Base-by-base conservation (phyloP, 1,284 basidiomycete species). In the Trametes pubescens region DNA sequence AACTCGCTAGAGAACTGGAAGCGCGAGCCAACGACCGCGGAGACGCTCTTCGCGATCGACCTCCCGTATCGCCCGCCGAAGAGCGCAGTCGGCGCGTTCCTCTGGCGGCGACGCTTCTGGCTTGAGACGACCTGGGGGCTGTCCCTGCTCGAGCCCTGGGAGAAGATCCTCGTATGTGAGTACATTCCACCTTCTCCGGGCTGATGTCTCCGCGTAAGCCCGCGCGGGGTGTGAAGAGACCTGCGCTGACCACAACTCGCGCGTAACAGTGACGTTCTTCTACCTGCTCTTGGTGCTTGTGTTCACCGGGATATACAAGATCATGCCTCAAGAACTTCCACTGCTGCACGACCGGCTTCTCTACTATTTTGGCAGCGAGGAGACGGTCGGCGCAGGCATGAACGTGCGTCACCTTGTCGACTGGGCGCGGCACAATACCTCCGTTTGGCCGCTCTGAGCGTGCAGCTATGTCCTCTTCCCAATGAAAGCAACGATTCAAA, bases 111-210 rank as follows among this genome's bases (percentile, higher is more conserved):
- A 67, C 78, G 81, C 64, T 72, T 86, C 56, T 81, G 83, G 77
- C 72, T 86, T 44, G 84, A 86, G 74, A 77, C 79, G 2, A 86
- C 85, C 0, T 84, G 82, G 66, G 86, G 78, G 21, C 76, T 86
- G 51, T 81, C 80, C 18, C 79, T 85, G 67, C 74, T 87, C 61
- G 85, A 87, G 70, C 81, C 84, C 62, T 87, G 86, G 86, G 86
- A 87, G 78, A 86, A 86, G 72, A 67, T 85, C 55, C 76, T 86
- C 48, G 79, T 82, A 61, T 69, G 85, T 86, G 66, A 72, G 85
- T 79, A 32, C 62, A 9, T 37, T 51, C 32, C 35, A 0, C 32
- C 38, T 2, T 9, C 9, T 40, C 22, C 10, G 5, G 8, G 21
- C 57, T 13, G 26, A 14, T 18, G 7, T 16, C 47, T 18, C 21